Base-by-base conservation (phyloP, 163 green algal genomes). In the Chlamydomonas reinhardtii region DNA sequence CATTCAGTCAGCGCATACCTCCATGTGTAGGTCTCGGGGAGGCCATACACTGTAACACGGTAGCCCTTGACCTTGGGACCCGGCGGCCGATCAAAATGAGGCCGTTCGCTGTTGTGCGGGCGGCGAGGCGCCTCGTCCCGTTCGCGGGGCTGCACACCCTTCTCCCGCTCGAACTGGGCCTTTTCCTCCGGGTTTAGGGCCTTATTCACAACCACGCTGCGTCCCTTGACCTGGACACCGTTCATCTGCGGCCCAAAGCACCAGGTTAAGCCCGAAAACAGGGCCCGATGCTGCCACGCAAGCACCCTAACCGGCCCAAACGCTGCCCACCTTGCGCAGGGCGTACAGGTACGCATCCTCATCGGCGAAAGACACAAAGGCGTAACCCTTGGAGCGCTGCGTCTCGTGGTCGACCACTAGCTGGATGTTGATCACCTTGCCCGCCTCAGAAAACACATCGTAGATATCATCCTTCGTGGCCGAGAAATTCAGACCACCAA, bases 101-200 rank as follows among this genome's bases (percentile, higher is more conserved):
- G 79, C 32, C 27, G n/a, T 3, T 85, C 79, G 66, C 25, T 43
- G 54, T 69, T 19, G 11, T 54, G 35, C 6, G 65, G 65, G 37
- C 64, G 79, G 32, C 64, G 15, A 16, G 39, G 22, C 9, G 43
- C 76, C 19, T 27, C 56, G 56, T 61, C 61, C 14, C 56, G 35
- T 2, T 84, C 62, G 61, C 43, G 29, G 65, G 74, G 62, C 17
- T 31, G 16, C 1, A 35, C 14, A 22, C 68, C 68, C 20, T 35
- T 54, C 54, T 81, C 56, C 19, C 54, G 74, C 48, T 77, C 79
- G 20, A 34, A 73, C 5, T 54, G n/a, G 2, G 80, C 80, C 56
- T 86, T 86, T 56, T 86, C 80, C 25, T 86, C 80, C 31, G 80
- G 31, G 56, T 73, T 86, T 2, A 86, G 69, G 11, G 80, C 80